phyloP scores from a whole-genome alignment of 169 alveolate species.

The Amoebophrya sp. region DNA sequence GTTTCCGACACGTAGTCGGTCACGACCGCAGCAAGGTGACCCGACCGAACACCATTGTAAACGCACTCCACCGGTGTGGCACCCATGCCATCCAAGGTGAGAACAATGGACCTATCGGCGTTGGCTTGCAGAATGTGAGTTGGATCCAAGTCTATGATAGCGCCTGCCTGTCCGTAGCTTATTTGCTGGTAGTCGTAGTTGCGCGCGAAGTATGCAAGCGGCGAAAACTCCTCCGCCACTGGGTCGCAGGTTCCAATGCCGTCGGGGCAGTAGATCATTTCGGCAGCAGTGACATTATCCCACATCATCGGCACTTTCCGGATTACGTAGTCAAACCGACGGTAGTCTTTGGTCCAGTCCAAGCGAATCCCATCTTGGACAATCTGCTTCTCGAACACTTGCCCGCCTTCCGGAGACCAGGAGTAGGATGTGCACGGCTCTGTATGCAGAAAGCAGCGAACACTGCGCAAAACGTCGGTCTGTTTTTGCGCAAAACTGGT shows the following conservation, averaged over 20 bases:
- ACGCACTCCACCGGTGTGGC: conserved; percentile 18
- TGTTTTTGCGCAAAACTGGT: background rate
- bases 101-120: background rate
- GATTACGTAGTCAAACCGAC: background rate
- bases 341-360: background rate
- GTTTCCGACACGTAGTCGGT: too few relatives aligned
- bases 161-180: background rate
- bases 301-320: background rate
- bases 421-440: background rate
- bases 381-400: background rate
- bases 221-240: background rate
- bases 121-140: conserved; percentile 8
- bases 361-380: background rate
- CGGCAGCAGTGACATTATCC: background rate
- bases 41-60: background rate
- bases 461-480: background rate
- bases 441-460: background rate
- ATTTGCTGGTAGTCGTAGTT: conserved; percentile 22
- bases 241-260: background rate
- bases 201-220: background rate
- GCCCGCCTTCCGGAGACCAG: background rate
- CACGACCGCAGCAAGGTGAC: background rate
- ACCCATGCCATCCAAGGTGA: background rate
- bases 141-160: background rate
- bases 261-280: background rate